These are phyloP conservation scores for Oemleria cerasiformis DNA, from an alignment of 306 rosid species.

Conservation along the genomic window DNA sequence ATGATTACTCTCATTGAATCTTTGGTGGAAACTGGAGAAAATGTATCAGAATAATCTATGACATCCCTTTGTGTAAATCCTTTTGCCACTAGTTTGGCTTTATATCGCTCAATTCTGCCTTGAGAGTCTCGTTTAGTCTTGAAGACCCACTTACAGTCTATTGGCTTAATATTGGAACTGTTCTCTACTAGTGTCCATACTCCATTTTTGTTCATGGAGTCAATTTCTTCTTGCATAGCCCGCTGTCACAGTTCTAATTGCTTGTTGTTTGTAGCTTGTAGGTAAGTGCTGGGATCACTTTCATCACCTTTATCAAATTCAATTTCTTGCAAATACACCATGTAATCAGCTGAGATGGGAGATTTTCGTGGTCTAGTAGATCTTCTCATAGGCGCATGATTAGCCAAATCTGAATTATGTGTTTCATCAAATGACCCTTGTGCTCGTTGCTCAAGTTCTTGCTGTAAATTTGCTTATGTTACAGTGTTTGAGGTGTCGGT, in stretches of 20 bases:
- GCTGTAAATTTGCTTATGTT: too few species aligned
- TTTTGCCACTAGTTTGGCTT: neutral
- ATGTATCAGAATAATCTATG: too few species aligned
- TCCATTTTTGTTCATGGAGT: neutral
- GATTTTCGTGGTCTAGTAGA: too few species aligned
- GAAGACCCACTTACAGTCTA: neutral
- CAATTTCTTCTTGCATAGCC: neutral
- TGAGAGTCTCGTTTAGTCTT: neutral
- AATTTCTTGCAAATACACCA: too few species aligned
- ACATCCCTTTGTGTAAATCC: neutral
- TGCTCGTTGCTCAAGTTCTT: too few species aligned
- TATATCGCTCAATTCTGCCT: too few species aligned
- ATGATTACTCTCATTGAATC: neutral
- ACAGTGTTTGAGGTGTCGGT: too few species aligned
- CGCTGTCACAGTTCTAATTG: neutral
- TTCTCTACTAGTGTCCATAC: neutral
- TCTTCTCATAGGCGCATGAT: too few species aligned
- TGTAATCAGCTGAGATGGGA: too few species aligned
- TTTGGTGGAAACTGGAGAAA: too few species aligned
- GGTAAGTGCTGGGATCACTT: neutral
- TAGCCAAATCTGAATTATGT: too few species aligned
- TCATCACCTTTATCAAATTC: neutral
- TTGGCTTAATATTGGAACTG: neutral
- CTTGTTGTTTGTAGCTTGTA: neutral
- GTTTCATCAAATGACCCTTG: too few species aligned